Evolutionary conservation across 371 early-diverging fungal genomes (phyloP), one percentile per base, ranked within the genome.

Genomic region (Circinella minor): DNA sequence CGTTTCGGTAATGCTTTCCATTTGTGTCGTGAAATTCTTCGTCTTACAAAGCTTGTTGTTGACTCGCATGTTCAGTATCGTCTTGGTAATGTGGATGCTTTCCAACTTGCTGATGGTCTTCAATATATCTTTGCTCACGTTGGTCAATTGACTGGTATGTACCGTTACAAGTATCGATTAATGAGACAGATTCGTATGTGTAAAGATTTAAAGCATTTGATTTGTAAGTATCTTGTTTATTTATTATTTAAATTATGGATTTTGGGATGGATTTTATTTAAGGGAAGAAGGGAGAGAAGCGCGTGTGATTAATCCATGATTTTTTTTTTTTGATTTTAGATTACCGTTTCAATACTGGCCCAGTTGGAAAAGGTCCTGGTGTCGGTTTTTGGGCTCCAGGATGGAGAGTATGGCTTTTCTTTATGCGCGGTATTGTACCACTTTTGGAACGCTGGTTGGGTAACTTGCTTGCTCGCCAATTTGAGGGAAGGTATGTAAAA

Each of bases 361-460:
- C 99, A 3, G 97, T 98, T 36, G 98, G 97, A 49, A 97, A 97
- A 76, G 98, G 98, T 61, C 99, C 99, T 37, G 99, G 99, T 75
- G 92, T 94, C 63, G 98, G 98, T 62, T 96, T 99, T 79, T 99
- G 99, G 99, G 99, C 97, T 15, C 99, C 99, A 48, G 94, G 95
- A 37, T 99, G 99, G 99, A 91, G 99, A 74, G 98, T 99, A 36
- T 99, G 99, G 99, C 89, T 98, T 36, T 98, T 98, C 87, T 99
- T 99, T 85, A 83, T 99, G 90, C 94, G 99, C 70, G 99, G 99
- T 70, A 95, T 97, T 62, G 97, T 98, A 8, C 98, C 99, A 34
- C 80, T 99, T 36, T 88, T 99, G 49, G 98, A 99, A 79, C 91
- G 98, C 63, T 98, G 99, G 98, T 91, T 99, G 36, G 97, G 96